Base-by-base conservation (phyloP, 305 asterid species). In the Euphrasia arctica region DNA sequence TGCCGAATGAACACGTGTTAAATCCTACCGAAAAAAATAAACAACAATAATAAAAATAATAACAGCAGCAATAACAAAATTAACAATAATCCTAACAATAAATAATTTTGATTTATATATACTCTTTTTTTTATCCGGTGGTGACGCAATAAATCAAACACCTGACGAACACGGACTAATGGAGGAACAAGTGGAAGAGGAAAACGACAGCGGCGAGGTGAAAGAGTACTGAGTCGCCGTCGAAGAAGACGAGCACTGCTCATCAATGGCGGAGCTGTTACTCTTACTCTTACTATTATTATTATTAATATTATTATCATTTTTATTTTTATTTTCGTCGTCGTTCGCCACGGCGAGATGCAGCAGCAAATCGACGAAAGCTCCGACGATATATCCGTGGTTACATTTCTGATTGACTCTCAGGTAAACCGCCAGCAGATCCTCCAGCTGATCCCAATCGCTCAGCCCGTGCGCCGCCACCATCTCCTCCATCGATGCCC, bases 401-500 rank as follows among this genome's bases (percentile, higher is more conserved):
- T 73, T 80, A 42, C 63, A 61, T 63, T 71, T 73, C 14, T 59
- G 65, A 50, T 89, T 89, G 14, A 83, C 78, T 28, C 62, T 73
- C 54, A 89, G 78, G 62, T 81, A 89, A 28, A 83, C 80, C 32
- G 79, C 62, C 60, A 89, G 70, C 8, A 86, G 80, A 36, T 82
- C 89, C 79, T 89, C 93, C 66, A 87, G 70, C 29, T 59, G 64
- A 0, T 70, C 85, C 97, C 95, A 85, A 5, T 74, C 83, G 28
- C 75, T 70, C 66, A 79, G 52, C 0, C 72, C 82, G 47, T 79
- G 79, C 43, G 85, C 91, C 67, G 69, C 91, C 82, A 90, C 90
- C 95, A 90, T 87, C 64, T 90, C 97, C 80, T 71, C 90, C 97
- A 90, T 90, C 34, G 97, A 90, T 1, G 65, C 75, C 69, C 83